phyloP scores from a whole-genome alignment of 768 basidiomycete species.

The Imleria badia region DNA sequence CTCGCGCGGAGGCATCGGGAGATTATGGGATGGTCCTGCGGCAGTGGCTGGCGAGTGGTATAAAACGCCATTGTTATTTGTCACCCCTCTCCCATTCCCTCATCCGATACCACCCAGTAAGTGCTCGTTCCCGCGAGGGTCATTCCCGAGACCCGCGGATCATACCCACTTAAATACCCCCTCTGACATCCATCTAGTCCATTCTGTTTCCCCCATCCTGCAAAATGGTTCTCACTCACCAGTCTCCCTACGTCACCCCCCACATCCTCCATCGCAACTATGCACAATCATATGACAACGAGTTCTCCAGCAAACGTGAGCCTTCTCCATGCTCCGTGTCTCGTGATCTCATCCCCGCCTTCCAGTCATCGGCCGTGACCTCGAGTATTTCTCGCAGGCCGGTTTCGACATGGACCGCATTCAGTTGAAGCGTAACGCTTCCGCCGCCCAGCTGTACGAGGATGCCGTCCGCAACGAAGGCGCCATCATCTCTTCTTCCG shows the following conservation, averaged over 20 bases:
- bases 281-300: slow-evolving; percentile 70
- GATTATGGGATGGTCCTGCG: slow-evolving; percentile 32
- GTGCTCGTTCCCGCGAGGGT: slow-evolving; percentile 12
- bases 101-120: slow-evolving; percentile 17
- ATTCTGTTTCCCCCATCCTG: neutral
- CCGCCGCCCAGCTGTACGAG: slow-evolving; percentile 89
- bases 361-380: slow-evolving; percentile 86
- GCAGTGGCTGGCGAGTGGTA: slow-evolving; percentile 24
- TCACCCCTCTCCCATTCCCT: slow-evolving; percentile 1
- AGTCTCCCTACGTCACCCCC: slow-evolving; percentile 84
- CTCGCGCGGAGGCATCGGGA: slow-evolving; percentile 24
- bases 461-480: slow-evolving; percentile 99
- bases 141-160: slow-evolving; percentile 25
- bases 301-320: slow-evolving; percentile 59
- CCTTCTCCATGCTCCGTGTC: slow-evolving; percentile 11
- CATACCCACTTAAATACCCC: slow-evolving; percentile 18
- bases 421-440: slow-evolving; percentile 92
- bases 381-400: slow-evolving; percentile 97
- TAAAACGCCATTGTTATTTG: slow-evolving; percentile 22
- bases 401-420: slow-evolving; percentile 99
- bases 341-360: slow-evolving; percentile 11
- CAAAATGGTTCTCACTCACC: slow-evolving; percentile 67
- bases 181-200: neutral
- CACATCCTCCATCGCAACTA: slow-evolving; percentile 88
- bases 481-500: slow-evolving; percentile 93